These are phyloP conservation scores for Leucocoprinus leucothites DNA, from an alignment of 768 basidiomycete species.

Conservation along the genomic window DNA sequence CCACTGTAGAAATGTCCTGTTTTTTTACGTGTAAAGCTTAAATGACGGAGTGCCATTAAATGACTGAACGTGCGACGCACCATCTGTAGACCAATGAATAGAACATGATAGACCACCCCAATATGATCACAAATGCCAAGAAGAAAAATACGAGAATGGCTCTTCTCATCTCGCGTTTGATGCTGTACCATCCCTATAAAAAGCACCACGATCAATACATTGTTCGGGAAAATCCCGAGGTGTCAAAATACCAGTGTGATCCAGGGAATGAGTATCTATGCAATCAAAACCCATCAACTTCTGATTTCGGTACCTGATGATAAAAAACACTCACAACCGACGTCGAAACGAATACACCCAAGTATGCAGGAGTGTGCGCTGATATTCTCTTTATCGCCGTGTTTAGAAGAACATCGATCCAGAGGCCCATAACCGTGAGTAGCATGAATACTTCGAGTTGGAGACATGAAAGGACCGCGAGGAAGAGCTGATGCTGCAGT, in stretches of 20 bases:
- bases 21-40: not conserved
- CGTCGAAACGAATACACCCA: slow-evolving; percentile 42
- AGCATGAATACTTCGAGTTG: slow-evolving; percentile 55
- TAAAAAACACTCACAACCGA: slow-evolving; percentile 32
- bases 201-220: not conserved
- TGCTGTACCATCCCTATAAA: slow-evolving; percentile 50
- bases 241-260: slow-evolving; percentile 39
- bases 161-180: slow-evolving; percentile 40
- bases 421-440: slow-evolving; percentile 47
- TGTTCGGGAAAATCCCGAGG: not conserved
- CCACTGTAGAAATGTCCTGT: slow-evolving; percentile 45
- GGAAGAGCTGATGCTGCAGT: slow-evolving; percentile 38
- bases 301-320: not conserved
- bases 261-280: slow-evolving; percentile 51
- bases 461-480: slow-evolving; percentile 50
- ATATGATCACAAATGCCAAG: slow-evolving; percentile 33
- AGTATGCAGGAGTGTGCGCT: slow-evolving; percentile 36
- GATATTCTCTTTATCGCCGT: slow-evolving; percentile 43
- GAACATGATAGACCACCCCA: slow-evolving; percentile 43
- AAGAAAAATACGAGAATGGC: slow-evolving; percentile 34
- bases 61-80: slow-evolving; percentile 21
- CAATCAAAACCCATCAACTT: not conserved
- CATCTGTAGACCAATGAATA: slow-evolving; percentile 43
- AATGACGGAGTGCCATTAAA: not conserved
- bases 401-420: slow-evolving; percentile 51